Evolutionary conservation across 768 basidiomycete species (phyloP).

Genomic region (Amanita brunnescens): DNA sequence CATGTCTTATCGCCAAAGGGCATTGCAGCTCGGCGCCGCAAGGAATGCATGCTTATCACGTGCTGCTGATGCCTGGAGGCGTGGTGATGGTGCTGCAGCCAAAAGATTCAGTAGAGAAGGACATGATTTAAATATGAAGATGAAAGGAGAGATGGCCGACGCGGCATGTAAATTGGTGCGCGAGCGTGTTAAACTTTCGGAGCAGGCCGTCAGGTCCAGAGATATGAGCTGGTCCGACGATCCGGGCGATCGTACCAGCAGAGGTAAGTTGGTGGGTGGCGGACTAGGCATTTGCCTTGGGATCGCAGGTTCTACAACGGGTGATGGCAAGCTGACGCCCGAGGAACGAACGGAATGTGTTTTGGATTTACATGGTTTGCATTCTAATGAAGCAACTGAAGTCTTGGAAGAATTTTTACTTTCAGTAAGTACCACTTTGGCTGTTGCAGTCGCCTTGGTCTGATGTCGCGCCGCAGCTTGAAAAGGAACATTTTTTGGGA

Average conservation of each 20-base stretch:
- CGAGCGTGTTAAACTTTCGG: conserved; percentile 69
- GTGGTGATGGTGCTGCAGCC: conserved; percentile 92
- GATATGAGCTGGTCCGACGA: conserved; percentile 81
- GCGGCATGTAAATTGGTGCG: conserved; percentile 81
- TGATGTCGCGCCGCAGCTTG: conserved; percentile 42
- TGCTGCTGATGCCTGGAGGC: conserved; percentile 93
- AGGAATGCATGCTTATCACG: conserved; percentile 90
- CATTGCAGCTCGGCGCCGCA: conserved; percentile 86
- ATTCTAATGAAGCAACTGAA: conserved; percentile 88
- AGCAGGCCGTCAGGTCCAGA: conserved; percentile 64
- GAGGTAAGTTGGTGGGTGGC: conserved; percentile 71
- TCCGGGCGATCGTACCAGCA: conserved; percentile 60
- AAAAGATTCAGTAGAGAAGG: conserved; percentile 93
- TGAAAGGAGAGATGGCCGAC: conserved; percentile 76
- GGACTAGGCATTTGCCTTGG: conserved; percentile 85
- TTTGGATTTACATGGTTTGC: conserved; percentile 89
- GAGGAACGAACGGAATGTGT: conserved; percentile 87
- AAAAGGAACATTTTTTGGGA: conserved; percentile 82
- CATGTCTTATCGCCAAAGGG: conserved; percentile 81
- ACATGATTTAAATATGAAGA: conserved; percentile 86
- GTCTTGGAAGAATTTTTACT: conserved; percentile 85
- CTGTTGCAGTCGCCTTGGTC: neutral
- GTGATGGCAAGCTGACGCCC: conserved; percentile 49
- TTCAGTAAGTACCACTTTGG: conserved; percentile 47
- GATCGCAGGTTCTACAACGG: conserved; percentile 54